Percentiles rank a stretch among this genome's conserved stretches.
These are phyloP conservation scores for Metschnikowia proteae DNA, from an alignment of 805 yeast genomes.

Conservation along the genomic window DNA sequence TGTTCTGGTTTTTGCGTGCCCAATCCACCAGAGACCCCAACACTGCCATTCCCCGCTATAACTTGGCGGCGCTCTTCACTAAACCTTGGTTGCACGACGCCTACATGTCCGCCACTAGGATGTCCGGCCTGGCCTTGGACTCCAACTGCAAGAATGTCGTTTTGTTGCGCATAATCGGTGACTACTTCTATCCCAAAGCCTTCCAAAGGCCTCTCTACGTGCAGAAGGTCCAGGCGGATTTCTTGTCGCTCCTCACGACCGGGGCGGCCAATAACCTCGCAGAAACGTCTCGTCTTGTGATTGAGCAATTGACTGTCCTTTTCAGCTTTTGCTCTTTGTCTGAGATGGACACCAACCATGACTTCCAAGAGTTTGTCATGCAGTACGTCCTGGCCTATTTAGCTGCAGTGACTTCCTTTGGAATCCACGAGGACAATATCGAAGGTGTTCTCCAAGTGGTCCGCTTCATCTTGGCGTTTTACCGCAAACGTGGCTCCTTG, in stretches of 20 bases:
- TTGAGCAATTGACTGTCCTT: conserved; percentile 14
- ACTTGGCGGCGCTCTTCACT: conserved; percentile 39
- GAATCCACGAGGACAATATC: background rate
- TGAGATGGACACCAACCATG: background rate
- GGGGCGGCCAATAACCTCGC: background rate
- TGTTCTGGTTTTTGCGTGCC: conserved; percentile 54
- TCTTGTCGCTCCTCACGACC: conserved; percentile 19
- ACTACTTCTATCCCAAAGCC: conserved; percentile 38
- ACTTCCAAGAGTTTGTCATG: conserved; percentile 10
- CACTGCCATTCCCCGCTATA: conserved; percentile 44
- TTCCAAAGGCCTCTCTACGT: conserved; percentile 18
- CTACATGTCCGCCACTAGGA: conserved; percentile 11
- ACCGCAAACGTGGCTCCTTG: conserved; percentile 3
- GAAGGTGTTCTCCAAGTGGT: conserved; percentile 12
- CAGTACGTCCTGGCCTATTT: conserved; percentile 9
- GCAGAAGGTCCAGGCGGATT: conserved; percentile 19
- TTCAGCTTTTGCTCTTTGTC: conserved; percentile 16
- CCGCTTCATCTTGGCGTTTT: conserved; percentile 16
- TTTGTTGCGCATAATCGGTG: conserved; percentile 40
- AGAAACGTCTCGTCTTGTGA: conserved; percentile 5
- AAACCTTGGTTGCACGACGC: conserved; percentile 30
- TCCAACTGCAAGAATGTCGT: conserved; percentile 18
- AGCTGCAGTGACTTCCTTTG: conserved; percentile 1
- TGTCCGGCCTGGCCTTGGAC: conserved; percentile 3
- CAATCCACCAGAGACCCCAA: conserved; percentile 49